Evolutionary conservation across 768 basidiomycete genomes (phyloP).

Genomic region (Leccinum variicolor): DNA sequence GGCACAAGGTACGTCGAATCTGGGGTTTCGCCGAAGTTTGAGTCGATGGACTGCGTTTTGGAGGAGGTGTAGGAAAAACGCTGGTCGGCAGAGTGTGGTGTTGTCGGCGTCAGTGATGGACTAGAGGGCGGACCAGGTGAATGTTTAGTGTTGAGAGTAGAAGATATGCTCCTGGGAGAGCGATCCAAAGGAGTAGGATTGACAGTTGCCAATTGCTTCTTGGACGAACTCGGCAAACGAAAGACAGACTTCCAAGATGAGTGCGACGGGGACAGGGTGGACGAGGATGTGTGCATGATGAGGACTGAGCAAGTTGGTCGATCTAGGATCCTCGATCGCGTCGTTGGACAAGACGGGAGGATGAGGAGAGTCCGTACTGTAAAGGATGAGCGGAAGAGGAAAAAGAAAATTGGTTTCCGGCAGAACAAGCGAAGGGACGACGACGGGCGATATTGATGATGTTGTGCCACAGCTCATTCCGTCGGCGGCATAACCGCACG

Average conservation of each 20-base stretch:
- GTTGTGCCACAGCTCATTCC: constrained; percentile 6
- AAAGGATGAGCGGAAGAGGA: constrained; percentile 1
- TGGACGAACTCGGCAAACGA: constrained; percentile 64
- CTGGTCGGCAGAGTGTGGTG: constrained; percentile 51
- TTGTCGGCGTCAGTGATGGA: constrained; percentile 51
- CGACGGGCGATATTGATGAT: background rate
- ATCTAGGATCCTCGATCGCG: constrained; percentile 25
- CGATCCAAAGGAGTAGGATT: constrained; percentile 49
- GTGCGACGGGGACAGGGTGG: constrained; percentile 25
- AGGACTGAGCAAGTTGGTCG: constrained; percentile 7
- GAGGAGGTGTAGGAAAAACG: constrained; percentile 80
- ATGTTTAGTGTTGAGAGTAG: constrained; percentile 22
- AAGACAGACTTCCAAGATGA: constrained; percentile 70
- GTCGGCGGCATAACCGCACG: constrained; percentile 14
- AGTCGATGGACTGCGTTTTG: constrained; percentile 72
- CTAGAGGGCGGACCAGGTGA: constrained; percentile 37
- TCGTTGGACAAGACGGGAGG: constrained; percentile 5
- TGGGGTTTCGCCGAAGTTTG: constrained; percentile 39
- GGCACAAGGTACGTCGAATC: constrained; percentile 29
- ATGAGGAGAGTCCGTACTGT: constrained; percentile 4
- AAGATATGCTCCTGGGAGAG: constrained; percentile 28
- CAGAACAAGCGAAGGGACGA: constrained; percentile 12
- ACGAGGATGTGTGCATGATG: constrained; percentile 25
- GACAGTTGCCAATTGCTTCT: constrained; percentile 42
- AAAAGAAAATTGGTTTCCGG: constrained; percentile 21